These are phyloP conservation scores for Flaveria linearis DNA, from an alignment of 129 eudicot species.

Conservation along the genomic window DNA sequence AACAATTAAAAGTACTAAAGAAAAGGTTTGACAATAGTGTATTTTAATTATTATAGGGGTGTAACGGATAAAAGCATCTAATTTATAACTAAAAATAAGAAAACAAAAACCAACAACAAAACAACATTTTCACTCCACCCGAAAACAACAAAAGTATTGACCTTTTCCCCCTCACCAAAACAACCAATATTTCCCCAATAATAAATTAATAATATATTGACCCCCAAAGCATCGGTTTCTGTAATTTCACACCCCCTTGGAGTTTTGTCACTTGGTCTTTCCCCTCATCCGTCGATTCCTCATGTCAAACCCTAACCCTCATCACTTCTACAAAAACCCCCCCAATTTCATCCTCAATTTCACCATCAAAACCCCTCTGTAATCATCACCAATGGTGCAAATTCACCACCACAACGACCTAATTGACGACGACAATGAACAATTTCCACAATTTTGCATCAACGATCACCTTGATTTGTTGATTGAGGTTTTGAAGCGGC, in stretches of 20 bases:
- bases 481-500: conserved; percentile 59
- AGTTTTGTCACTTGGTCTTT: conserved; percentile 52
- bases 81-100: background rate
- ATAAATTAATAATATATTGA: conserved; percentile 4
- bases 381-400: conserved; percentile 38
- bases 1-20: background rate
- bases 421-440: background rate
- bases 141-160: conserved; percentile 34
- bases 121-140: conserved; percentile 39
- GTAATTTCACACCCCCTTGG: conserved; percentile 54
- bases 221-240: conserved; percentile 39
- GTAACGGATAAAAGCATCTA: conserved; percentile 32
- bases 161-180: conserved; percentile 25
- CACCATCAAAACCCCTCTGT: conserved; percentile 7
- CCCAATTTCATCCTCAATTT: background rate
- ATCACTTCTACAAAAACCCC: conserved; percentile 24
- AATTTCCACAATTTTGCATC: conserved; percentile 38
- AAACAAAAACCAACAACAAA: conserved; percentile 31
- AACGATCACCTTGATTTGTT: conserved; percentile 74
- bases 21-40: conserved; percentile 22
- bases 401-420: background rate
- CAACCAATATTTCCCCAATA: background rate
- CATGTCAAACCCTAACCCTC: background rate
- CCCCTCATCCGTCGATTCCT: conserved; percentile 46
- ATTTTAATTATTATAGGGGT: background rate